These are phyloP conservation scores for Picochlorum sp. DNA, from an alignment of 139 green algal species.

Conservation along the genomic window DNA sequence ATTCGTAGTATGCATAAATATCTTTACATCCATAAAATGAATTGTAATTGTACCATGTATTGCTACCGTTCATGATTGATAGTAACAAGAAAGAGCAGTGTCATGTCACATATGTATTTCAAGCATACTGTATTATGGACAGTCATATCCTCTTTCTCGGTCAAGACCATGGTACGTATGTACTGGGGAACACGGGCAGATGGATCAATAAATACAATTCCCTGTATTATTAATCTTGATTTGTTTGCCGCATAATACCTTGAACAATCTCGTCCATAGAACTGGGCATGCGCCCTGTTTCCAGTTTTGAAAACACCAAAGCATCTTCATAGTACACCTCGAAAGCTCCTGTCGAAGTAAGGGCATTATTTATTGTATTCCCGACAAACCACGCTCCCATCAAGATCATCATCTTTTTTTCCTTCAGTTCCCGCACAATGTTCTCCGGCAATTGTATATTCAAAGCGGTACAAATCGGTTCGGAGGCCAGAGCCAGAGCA, in stretches of 20 bases:
- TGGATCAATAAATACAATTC: too few species aligned
- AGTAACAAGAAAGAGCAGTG: too few species aligned
- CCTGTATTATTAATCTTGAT: background rate
- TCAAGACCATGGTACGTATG: too few species aligned
- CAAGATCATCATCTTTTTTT: constrained; percentile 20
- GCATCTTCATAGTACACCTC: constrained; percentile 52
- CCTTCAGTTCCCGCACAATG: constrained; percentile 7
- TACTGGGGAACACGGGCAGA: too few species aligned
- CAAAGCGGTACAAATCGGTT: constrained; percentile 27
- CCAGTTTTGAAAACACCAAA: constrained; percentile 47
- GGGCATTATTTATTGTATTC: constrained; percentile 41
- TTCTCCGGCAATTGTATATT: too few species aligned
- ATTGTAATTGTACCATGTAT: too few species aligned
- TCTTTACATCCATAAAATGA: too few species aligned
- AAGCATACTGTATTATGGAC: too few species aligned
- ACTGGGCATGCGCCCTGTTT: constrained; percentile 32
- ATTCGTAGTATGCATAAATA: too few species aligned
- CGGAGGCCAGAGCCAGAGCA: constrained; percentile 24
- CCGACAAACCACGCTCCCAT: constrained; percentile 37
- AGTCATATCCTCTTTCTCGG: too few species aligned
- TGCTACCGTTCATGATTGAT: too few species aligned
- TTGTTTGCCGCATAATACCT: background rate
- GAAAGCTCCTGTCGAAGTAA: constrained; percentile 55
- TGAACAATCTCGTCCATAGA: constrained; percentile 15
- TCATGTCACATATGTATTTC: too few species aligned